Percentiles rank a stretch among this genome's conserved stretches.
Conservation (phyloP, 2,329 filamentous ascomycete species). For the Karstenula rhodostoma region DNA sequence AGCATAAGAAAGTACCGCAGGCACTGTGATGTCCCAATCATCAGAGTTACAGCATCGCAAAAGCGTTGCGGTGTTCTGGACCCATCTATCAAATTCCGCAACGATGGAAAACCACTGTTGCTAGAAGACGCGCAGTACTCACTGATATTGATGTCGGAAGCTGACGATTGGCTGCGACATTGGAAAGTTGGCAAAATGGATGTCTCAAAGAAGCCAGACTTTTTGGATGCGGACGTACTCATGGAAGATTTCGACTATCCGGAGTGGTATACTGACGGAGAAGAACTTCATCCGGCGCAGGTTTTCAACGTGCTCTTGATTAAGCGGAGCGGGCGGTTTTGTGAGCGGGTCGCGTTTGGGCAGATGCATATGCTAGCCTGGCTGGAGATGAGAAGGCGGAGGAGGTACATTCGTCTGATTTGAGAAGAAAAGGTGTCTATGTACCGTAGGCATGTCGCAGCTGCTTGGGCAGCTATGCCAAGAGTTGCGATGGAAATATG, state of each 20-base stretch:
- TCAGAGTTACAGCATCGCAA: background rate
- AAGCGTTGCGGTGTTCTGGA: background rate
- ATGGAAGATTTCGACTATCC: background rate
- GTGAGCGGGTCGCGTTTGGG: background rate
- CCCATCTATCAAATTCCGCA: background rate
- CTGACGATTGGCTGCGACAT: background rate
- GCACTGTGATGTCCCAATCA: background rate
- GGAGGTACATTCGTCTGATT: background rate
- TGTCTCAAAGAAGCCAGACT: too few species aligned
- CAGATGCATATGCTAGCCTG: constrained; percentile 1
- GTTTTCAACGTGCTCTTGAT: constrained; percentile 3
- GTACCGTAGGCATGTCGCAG: too few species aligned
- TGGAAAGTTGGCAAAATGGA: background rate
- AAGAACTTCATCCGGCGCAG: background rate
- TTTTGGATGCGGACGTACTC: background rate
- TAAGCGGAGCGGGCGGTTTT: background rate
- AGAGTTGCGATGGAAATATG: too few species aligned
- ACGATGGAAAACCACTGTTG: background rate
- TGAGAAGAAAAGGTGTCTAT: background rate
- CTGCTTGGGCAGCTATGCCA: too few species aligned
- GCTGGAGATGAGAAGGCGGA: constrained; percentile 1
- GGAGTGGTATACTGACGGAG: background rate
- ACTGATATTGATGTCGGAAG: background rate
- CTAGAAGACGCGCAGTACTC: background rate
- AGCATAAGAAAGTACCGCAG: background rate